Percentiles rank a stretch among this genome's conserved stretches.
These are phyloP conservation scores for Fusarium temperatum DNA, from an alignment of 2,329 filamentous ascomycete genomes.

Conservation along the genomic window DNA sequence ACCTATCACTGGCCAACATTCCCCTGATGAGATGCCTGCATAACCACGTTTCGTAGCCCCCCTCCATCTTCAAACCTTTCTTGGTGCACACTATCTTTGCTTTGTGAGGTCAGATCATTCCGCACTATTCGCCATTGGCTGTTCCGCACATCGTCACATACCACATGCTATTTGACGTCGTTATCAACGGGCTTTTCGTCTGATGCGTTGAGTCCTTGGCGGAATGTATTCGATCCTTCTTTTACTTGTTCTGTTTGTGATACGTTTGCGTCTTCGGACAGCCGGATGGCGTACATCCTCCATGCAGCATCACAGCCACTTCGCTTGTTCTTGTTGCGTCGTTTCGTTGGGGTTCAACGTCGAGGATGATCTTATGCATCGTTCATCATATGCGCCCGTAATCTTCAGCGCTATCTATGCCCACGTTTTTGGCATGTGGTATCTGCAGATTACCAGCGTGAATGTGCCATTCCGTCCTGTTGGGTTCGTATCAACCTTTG, in stretches of 20 bases:
- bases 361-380: not conserved
- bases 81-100: not conserved
- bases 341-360: constrained; percentile 1
- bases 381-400: not conserved
- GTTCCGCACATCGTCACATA: constrained; percentile 21
- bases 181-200: not conserved
- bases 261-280: constrained; percentile 10
- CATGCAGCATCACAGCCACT: not conserved
- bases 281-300: constrained; percentile 23
- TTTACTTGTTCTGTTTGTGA: constrained; percentile 24
- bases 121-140: constrained; percentile 12
- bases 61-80: constrained; percentile 13
- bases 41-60: constrained; percentile 34
- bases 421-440: constrained; percentile 24
- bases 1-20: constrained; percentile 19
- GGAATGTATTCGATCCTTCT: constrained; percentile 23
- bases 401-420: not conserved
- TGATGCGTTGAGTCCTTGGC: constrained; percentile 12
- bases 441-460: constrained; percentile 8
- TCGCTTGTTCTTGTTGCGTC: not conserved
- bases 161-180: not conserved
- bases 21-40: constrained; percentile 22
- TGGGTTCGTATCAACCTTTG: not conserved
- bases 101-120: constrained; percentile 9
- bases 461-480: not conserved